Percentiles rank a stretch among this genome's conserved stretches.
Conservation (phyloP, 2,329 filamentous ascomycete genomes). For the Fusarium brevicatenulatum region DNA sequence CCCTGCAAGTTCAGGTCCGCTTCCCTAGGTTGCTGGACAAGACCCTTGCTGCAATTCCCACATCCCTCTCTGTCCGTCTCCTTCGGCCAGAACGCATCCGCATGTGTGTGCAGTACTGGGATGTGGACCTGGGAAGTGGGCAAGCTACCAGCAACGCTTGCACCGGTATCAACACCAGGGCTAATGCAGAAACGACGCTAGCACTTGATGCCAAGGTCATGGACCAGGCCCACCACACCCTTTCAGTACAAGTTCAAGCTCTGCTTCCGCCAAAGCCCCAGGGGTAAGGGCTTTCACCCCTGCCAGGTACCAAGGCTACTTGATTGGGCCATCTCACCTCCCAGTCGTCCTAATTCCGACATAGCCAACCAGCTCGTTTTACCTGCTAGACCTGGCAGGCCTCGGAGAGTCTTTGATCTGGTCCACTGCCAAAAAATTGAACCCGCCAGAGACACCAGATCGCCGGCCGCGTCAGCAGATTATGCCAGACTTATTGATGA, state of each 20-base stretch:
- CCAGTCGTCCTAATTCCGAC: constrained; percentile 1
- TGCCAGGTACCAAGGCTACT: constrained; percentile 38
- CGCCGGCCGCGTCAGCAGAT: constrained; percentile 38
- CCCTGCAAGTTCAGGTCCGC: constrained; percentile 5
- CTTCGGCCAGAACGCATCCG: constrained; percentile 12
- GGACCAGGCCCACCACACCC: constrained; percentile 32
- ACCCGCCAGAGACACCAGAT: constrained; percentile 26
- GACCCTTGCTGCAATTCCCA: constrained; percentile 25
- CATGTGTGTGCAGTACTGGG: not conserved
- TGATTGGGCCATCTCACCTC: constrained; percentile 34
- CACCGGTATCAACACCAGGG: constrained; percentile 34
- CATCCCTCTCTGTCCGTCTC: constrained; percentile 5
- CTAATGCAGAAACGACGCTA: constrained; percentile 33
- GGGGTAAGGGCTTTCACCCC: constrained; percentile 25
- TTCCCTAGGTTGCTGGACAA: constrained; percentile 13
- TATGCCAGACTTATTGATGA: constrained; percentile 5
- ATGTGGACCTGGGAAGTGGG: constrained; percentile 35
- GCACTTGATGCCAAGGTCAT: not conserved
- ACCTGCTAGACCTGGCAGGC: constrained; percentile 12
- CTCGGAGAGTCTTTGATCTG: constrained; percentile 2
- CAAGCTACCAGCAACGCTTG: constrained; percentile 13
- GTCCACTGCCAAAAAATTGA: constrained; percentile 8
- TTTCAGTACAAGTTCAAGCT: constrained; percentile 34
- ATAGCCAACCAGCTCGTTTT: constrained; percentile 15
- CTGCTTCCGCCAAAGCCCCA: constrained; percentile 16